phyloP scores from a whole-genome alignment of 345 rosid species.

The Pugionium cornutum region DNA sequence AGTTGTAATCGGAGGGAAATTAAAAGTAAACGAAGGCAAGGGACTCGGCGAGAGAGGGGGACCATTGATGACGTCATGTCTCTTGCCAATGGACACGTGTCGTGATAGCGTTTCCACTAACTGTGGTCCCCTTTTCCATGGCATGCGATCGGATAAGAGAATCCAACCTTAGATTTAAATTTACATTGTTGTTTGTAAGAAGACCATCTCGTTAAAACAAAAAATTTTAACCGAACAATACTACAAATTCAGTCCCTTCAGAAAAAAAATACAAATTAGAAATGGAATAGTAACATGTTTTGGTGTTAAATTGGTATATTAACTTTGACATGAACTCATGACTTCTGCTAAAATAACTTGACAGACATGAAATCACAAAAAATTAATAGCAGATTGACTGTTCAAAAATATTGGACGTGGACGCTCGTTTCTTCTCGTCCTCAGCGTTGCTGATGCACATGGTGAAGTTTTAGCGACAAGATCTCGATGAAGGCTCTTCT shows the following conservation, averaged over 20 bases:
- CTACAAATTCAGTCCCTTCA: slow-evolving; percentile 6
- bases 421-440: too few relatives aligned
- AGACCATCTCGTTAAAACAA: too few relatives aligned
- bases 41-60: not conserved
- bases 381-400: too few relatives aligned
- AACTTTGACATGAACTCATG: slow-evolving; percentile 10
- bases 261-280: not conserved
- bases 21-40: not conserved
- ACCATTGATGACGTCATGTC: slow-evolving; percentile 28
- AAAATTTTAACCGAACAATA: not conserved
- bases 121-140: slow-evolving; percentile 28
- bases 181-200: slow-evolving; percentile 22
- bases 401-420: too few relatives aligned
- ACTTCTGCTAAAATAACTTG: not conserved
- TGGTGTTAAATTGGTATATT: too few relatives aligned
- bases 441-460: too few relatives aligned
- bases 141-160: slow-evolving; percentile 37
- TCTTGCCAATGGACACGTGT: slow-evolving; percentile 30
- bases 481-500: too few relatives aligned
- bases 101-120: not conserved
- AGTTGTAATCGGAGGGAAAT: not conserved
- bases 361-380: too few relatives aligned
- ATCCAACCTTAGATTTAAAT: slow-evolving; percentile 13
- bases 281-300: not conserved
- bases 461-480: too few relatives aligned